Conservation (phyloP, 192 early-diverging fungal species). For the Spizellomyces punctatus region DNA sequence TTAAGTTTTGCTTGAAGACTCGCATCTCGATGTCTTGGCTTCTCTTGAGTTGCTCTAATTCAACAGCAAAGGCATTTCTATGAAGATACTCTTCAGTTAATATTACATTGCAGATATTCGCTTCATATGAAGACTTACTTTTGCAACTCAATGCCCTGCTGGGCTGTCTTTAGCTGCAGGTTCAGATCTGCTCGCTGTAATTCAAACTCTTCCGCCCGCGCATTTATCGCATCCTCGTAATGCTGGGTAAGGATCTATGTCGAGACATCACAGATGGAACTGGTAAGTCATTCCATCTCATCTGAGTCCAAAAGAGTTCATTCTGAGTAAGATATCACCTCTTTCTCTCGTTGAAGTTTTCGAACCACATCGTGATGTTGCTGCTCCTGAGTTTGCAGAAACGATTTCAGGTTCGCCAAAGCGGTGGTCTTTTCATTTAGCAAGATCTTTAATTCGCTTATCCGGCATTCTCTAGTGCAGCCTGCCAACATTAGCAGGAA, state of each 20-base stretch:
- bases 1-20: constrained; percentile 11
- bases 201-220: constrained; percentile 22
- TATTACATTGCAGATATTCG: neutral
- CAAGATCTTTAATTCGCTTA: constrained; percentile 37
- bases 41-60: constrained; percentile 20
- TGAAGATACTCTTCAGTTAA: neutral
- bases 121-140: neutral
- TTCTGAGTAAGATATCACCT: constrained; percentile 16
- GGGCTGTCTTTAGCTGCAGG: constrained; percentile 16
- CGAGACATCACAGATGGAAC: neutral
- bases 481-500: neutral
- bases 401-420: constrained; percentile 22
- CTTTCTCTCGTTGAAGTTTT: constrained; percentile 34
- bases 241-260: constrained; percentile 4
- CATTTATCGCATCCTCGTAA: constrained; percentile 17
- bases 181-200: neutral
- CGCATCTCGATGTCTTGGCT: constrained; percentile 18
- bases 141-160: constrained; percentile 25
- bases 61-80: constrained; percentile 6
- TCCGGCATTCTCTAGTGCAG: constrained; percentile 30
- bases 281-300: neutral
- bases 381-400: constrained; percentile 40
- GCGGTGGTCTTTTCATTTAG: constrained; percentile 34
- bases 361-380: constrained; percentile 36
- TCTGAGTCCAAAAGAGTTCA: neutral